Evolutionary conservation across 345 rosid genomes (phyloP), one percentile per base, ranked within the genome.

Genomic region (Pugionium cornutum): DNA sequence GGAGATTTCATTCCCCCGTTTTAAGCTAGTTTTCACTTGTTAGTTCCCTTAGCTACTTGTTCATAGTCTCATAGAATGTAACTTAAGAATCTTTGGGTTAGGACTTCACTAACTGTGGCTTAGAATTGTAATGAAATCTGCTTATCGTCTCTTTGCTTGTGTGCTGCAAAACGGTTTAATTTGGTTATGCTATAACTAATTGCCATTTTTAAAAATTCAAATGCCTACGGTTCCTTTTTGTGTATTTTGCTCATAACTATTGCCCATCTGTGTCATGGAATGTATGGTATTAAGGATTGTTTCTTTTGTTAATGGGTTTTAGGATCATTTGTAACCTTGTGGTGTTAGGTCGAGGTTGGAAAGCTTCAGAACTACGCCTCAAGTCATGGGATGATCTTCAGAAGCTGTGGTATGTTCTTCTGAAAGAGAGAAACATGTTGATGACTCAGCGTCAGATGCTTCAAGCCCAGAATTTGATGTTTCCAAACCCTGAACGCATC

Each of bases 371-470:
- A 70, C 77, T 95, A 79, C 91, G 96, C 2, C 77, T 95, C 40
- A 95, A 88, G 81, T 84, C 95, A 2, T 95, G 97, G 97, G 94
- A 84, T 4, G 89, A 91, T 79, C 96, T 95, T 69, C 84, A 87
- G 29, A 95, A 87, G 79, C 84, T 91, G 10, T 91, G 99, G 97
- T 85, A 76, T 59, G 96, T 94, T 73, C 75, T 94, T 28, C 72
- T 94, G 6, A 90, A 94, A 73, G 97, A 94, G 88, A 94, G 88
- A 64, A 94, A 94, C 81, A 87, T 90, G 99, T 75, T 94, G 80
- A 88, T 88, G 95, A 87, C 92, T 69, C 99, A 94, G 64, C 87
- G 87, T 25, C 96, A 94, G 82, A 84, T 90, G 99, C 96, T 94
- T 79, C 87, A 90, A 66, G 76, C 97, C 0, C 88, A 90, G 70